Base-by-base conservation (phyloP, 202 grass and related monocot species). In the Brachypodium distachyon region DNA sequence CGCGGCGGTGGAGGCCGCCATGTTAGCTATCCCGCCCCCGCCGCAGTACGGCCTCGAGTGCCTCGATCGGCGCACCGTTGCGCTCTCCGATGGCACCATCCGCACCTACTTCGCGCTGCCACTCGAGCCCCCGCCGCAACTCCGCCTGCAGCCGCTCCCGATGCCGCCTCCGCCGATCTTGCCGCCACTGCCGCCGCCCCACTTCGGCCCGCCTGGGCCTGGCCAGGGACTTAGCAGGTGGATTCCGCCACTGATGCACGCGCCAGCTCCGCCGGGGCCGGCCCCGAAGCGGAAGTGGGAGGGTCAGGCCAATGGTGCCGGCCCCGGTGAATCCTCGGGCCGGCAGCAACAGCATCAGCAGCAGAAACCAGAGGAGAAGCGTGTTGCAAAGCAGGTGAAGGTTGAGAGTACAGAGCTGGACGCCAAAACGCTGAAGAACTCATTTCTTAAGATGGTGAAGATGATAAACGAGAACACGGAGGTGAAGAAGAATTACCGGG, bases 61-160 rank as follows among this genome's bases (percentile, higher is more conserved):
- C 77, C 91, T 94, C 41, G 91, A 94, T 34, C 90, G 96, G 60
- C 83, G 92, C 38, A 84, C 81, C 13, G 89, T 99, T 26, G 44
- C 81, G 12, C 81, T 99, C 53, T 93, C 96, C 2, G 87, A 99
- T 14, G 90, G 96, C 61, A 90, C 82, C 10, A 72, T 93, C 65
- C 87, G 96, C 27, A 83, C 92, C 83, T 99, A 99, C 81, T 99
- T 99, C 22, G 92, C 72, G 5, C 88, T 99, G 52, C 95, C 95
- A 1, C 89, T 66, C 0, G 95, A 98, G 61, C 89, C 85, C 4
- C 92, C 87, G 5, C 84, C 61, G 14, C 91, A 56, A 52, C 63
- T 88, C 48, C 59, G 49, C 61, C 70, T 79, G 70, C 82, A 18
- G 63, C 79, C 61, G 43, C 61, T 73, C 32, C 43, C 84, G 10